Conservation (phyloP, 2,329 filamentous ascomycete species). For the Nemania sp. region DNA sequence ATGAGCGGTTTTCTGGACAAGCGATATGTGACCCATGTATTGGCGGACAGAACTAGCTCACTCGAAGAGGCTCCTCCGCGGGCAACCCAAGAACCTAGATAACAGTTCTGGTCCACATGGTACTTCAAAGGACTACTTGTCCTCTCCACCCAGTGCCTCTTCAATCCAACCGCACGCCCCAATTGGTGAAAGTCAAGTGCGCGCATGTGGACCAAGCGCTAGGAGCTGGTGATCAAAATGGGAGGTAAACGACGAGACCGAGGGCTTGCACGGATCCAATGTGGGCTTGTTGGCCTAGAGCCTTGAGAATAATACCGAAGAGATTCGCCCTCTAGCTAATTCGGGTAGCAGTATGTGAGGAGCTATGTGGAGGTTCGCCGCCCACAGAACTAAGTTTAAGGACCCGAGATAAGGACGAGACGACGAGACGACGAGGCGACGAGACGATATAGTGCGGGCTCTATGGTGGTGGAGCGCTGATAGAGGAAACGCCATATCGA, state of each 20-base stretch:
- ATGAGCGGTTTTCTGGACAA: constrained; percentile 22
- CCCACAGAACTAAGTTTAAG: not conserved
- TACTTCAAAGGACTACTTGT: constrained; percentile 12
- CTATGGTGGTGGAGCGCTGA: not conserved
- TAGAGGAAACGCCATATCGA: not conserved
- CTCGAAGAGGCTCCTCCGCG: constrained; percentile 12
- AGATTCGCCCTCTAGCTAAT: constrained; percentile 15
- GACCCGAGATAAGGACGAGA: not conserved
- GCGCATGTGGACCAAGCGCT: constrained; percentile 12
- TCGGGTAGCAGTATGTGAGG: constrained; percentile 8
- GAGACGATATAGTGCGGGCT: not conserved
- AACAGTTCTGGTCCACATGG: constrained; percentile 15
- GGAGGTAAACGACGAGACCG: constrained; percentile 7
- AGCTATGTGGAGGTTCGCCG: not conserved
- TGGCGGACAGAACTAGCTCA: constrained; percentile 6
- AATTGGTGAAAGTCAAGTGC: constrained; percentile 13
- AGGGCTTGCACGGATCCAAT: constrained; percentile 1
- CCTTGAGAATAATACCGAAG: constrained; percentile 7
- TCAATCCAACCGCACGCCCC: constrained; percentile 1
- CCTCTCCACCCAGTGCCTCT: constrained; percentile 20
- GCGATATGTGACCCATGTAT: not conserved
- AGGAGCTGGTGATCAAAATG: constrained; percentile 6
- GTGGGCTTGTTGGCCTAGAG: constrained; percentile 3
- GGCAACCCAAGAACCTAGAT: constrained; percentile 2
- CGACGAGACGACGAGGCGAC: no score